Conservation (phyloP, 139 green algal genomes). For the Chlamydomonas sp. region DNA sequence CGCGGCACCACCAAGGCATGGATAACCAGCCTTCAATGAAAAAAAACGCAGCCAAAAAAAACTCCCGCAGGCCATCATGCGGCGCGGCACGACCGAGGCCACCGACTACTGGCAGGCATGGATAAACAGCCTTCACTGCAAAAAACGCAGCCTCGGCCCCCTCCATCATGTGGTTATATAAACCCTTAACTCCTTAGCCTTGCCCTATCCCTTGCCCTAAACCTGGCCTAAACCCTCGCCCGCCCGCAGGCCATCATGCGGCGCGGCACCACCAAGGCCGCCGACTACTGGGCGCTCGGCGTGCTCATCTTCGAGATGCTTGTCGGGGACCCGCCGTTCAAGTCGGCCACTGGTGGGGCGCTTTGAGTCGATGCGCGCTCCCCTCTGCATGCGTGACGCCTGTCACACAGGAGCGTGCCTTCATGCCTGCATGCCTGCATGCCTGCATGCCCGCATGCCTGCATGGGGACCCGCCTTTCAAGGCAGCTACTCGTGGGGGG, state of each 20-base stretch:
- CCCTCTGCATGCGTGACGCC: not conserved
- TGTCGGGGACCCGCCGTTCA: conserved; percentile 68
- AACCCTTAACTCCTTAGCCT: not conserved
- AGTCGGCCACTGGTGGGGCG: conserved; percentile 43
- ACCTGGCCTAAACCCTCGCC: not conserved
- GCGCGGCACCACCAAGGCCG: conserved; percentile 57
- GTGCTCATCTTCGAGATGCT: conserved; percentile 83
- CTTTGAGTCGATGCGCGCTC: not conserved
- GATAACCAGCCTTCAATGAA: no score
- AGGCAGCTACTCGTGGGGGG: no score
- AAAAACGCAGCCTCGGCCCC: no score
- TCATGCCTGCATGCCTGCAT: no score
- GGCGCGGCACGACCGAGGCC: no score
- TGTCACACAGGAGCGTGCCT: no score
- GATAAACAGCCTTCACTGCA: not conserved
- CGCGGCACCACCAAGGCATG: conserved; percentile 60
- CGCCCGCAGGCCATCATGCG: conserved; percentile 33
- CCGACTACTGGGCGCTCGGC: conserved; percentile 77
- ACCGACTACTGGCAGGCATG: no score
- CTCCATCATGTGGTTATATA: not conserved
- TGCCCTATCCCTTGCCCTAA: not conserved
- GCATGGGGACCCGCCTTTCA: no score
- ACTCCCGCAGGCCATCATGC: no score
- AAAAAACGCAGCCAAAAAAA: no score
- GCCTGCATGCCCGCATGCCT: no score